Conservation (phyloP, 2,329 filamentous ascomycete species). For the Pezicula carpinea region DNA sequence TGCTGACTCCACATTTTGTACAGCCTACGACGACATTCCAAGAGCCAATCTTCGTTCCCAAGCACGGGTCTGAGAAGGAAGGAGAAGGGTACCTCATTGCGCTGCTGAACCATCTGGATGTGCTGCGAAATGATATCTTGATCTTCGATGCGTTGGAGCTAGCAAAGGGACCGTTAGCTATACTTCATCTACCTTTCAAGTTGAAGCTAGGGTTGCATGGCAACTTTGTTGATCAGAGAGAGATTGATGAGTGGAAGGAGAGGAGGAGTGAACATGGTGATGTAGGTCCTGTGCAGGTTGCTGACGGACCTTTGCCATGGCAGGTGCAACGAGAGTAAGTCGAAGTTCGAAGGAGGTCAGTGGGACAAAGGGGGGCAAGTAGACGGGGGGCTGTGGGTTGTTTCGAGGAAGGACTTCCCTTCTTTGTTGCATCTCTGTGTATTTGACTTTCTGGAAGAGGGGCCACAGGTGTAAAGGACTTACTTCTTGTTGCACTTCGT, state of each 20-base stretch:
- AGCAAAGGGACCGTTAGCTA: constrained; percentile 29
- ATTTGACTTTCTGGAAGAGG: no score
- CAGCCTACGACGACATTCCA: constrained; percentile 25
- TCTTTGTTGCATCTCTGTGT: no score
- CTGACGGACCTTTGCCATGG: constrained; percentile 35
- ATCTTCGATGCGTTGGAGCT: constrained; percentile 30
- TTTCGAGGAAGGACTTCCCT: no score
- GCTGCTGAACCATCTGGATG: constrained; percentile 34
- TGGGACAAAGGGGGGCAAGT: not conserved
- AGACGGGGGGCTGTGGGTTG: not conserved
- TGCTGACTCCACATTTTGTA: no score
- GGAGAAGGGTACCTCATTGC: constrained; percentile 30
- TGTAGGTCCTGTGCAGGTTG: constrained; percentile 34
- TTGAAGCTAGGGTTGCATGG: constrained; percentile 31
- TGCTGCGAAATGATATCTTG: constrained; percentile 30
- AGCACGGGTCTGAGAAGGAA: constrained; percentile 19
- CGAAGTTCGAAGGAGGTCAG: not conserved
- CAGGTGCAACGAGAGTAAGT: constrained; percentile 20
- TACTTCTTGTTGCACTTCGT: no score
- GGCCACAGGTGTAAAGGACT: no score
- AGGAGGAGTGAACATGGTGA: constrained; percentile 31
- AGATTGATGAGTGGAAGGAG: constrained; percentile 37
- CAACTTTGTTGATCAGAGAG: constrained; percentile 27
- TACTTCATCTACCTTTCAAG: constrained; percentile 30
- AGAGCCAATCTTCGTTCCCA: constrained; percentile 28